Evolutionary conservation across 257 asterid genomes (phyloP), one percentile per base, ranked within the genome.

Genomic region (Petrea volubilis): DNA sequence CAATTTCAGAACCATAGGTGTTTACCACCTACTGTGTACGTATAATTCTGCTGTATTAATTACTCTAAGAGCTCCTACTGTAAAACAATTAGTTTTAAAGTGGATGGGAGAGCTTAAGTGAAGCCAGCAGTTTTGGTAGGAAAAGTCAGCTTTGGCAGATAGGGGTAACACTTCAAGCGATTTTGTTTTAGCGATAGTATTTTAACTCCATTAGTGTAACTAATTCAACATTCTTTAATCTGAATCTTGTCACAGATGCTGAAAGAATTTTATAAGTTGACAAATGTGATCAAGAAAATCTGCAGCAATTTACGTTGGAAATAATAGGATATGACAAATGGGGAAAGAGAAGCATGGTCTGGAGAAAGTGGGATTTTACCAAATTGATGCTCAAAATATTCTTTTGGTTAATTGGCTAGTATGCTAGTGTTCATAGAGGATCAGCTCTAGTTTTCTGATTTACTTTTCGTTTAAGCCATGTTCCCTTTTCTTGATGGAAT

Each of bases 31-130:
- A 13, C 71, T 57, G 38, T 46, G 13, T 56, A 40, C 34, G 20
- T 33, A 12, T n/a, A 21, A 33, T n/a, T 67, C 12, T 20, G 33
- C 21, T 5, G 34, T 25, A 50, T 9, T 68, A 13, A 34, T 46
- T 75, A 63, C 47, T 38, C 18, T 57, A 15, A 64, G 64, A 46
- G 14, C 29, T 49, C 17, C 46, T 56, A 31, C 23, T 61, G 52
- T 9, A 56, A 47, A 56, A 21, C 27, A 59, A 27, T 62, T 44
- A 56, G 28, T 56, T 2, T 29, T 70, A 15, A 64, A 31, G 33
- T 76, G 55, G 34, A 24, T 33, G 28, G 8, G 34, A 36, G 61
- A 59, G 71, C 70, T 50, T 28, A 67, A 65, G 38, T 56, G 24
- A 33, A 53, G 68, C 62, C 40, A n/a, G 34, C 27, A 13, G 60